Percentiles rank a stretch among this genome's conserved stretches.
Evolutionary conservation across 2,329 filamentous ascomycete species (phyloP).

Genomic region (Incumbomyces delicatus): DNA sequence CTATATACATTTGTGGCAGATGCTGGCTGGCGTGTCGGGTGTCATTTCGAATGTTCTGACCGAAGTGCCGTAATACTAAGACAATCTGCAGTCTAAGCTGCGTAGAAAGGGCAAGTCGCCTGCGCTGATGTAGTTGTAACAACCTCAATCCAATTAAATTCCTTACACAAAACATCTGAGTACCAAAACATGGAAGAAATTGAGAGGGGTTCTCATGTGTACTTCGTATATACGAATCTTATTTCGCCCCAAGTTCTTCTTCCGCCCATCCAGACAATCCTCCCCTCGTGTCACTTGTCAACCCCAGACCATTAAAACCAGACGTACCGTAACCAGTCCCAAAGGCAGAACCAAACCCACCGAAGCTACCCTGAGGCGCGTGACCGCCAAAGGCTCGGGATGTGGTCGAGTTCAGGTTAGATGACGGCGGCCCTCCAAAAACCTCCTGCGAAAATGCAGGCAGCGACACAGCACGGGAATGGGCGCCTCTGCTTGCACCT

Average conservation of each 20-base stretch:
- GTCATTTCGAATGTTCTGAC: slow-evolving; percentile 7
- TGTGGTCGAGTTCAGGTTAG: slow-evolving; percentile 10
- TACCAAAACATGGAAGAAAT: neutral
- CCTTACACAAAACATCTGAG: neutral
- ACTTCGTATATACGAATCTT: slow-evolving; percentile 19
- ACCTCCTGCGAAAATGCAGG: slow-evolving; percentile 59
- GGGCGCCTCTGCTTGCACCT: slow-evolving; percentile 46
- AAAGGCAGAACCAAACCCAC: slow-evolving; percentile 49
- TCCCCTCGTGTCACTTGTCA: slow-evolving; percentile 42
- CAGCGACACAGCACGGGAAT: slow-evolving; percentile 79
- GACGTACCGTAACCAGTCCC: slow-evolving; percentile 46
- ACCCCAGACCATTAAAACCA: slow-evolving; percentile 48
- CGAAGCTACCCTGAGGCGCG: slow-evolving; percentile 42
- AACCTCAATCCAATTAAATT: neutral
- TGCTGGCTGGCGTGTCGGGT: slow-evolving; percentile 8
- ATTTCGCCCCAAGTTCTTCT: slow-evolving; percentile 52
- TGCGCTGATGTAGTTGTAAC: neutral
- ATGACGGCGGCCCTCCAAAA: slow-evolving; percentile 35
- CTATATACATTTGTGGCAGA: slow-evolving; percentile 7
- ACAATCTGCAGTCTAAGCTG: slow-evolving; percentile 13
- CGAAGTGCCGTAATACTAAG: slow-evolving; percentile 12
- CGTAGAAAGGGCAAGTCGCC: slow-evolving; percentile 8
- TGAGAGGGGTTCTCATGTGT: too few species aligned
- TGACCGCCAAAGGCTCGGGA: slow-evolving; percentile 19
- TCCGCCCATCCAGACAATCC: slow-evolving; percentile 54